These are phyloP conservation scores for Cyberlindnera lachancei DNA, from an alignment of 805 yeast genomes.

Conservation along the genomic window DNA sequence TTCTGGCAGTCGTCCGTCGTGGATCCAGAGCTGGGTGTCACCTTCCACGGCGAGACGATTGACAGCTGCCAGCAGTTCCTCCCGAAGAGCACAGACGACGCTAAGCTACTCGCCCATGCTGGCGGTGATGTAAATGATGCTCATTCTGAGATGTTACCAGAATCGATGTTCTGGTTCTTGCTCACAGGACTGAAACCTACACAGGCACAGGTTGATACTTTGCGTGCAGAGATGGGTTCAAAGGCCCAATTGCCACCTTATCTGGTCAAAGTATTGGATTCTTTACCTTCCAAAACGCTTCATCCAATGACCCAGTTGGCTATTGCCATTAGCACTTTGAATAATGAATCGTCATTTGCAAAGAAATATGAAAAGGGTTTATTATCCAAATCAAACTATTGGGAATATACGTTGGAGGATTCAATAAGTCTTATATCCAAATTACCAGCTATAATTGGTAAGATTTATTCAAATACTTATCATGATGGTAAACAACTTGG, in stretches of 20 bases:
- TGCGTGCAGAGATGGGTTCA: constrained; percentile 56
- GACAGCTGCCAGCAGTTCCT: constrained; percentile 59
- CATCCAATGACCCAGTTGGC: constrained; percentile 85
- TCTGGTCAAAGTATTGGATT: constrained; percentile 51
- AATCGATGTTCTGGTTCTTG: constrained; percentile 70
- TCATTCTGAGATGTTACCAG: constrained; percentile 61
- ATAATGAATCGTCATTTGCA: constrained; percentile 65
- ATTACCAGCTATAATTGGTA: constrained; percentile 68
- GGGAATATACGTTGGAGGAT: constrained; percentile 74
- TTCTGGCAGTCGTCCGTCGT: constrained; percentile 78
- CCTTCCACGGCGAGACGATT: constrained; percentile 72
- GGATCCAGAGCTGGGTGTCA: constrained; percentile 70
- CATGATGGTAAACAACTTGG: constrained; percentile 48
- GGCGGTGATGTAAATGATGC: constrained; percentile 19
- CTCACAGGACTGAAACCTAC: constrained; percentile 70
- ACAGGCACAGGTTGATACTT: constrained; percentile 44
- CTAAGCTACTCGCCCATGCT: too few relatives aligned
- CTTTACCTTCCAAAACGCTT: constrained; percentile 55
- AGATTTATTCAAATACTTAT: constrained; percentile 59
- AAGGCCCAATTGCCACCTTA: constrained; percentile 60
- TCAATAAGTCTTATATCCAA: constrained; percentile 61
- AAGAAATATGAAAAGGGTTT: constrained; percentile 65
- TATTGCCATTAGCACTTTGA: constrained; percentile 67
- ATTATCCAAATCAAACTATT: constrained; percentile 58
- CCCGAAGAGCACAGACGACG: constrained; percentile 44